Conservation (phyloP, 306 rosid species). For the Citrullus colocynthis region DNA sequence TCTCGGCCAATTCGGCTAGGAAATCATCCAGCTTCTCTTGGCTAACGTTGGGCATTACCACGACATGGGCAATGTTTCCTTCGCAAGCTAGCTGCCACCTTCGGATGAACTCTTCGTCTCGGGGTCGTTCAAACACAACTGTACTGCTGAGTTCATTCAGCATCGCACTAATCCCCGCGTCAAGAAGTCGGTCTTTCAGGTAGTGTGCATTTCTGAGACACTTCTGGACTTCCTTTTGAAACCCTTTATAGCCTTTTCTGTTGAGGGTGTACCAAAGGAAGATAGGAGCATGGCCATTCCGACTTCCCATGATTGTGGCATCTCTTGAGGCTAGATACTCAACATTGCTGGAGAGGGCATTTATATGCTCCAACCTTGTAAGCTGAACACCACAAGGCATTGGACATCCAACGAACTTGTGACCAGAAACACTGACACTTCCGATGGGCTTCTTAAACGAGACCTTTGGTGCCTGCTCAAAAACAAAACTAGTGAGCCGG, state of each 20-base stretch:
- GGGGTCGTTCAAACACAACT: conserved; percentile 53
- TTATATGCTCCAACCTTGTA: conserved; percentile 42
- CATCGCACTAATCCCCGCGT: conserved; percentile 49
- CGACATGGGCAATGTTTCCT: conserved; percentile 52
- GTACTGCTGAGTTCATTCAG: conserved; percentile 49
- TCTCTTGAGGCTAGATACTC: conserved; percentile 64
- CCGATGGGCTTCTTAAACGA: conserved; percentile 41
- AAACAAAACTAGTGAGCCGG: conserved; percentile 1
- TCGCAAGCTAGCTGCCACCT: conserved; percentile 56
- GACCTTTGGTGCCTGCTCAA: conserved; percentile 46
- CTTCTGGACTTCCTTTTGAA: conserved; percentile 51
- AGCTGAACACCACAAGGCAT: conserved; percentile 44
- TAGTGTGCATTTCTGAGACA: conserved; percentile 55
- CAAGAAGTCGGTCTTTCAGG: conserved; percentile 26
- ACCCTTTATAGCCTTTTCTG: conserved; percentile 43
- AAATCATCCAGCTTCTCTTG: conserved; percentile 38
- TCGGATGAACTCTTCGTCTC: conserved; percentile 33
- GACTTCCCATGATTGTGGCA: conserved; percentile 66
- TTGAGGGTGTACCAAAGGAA: conserved; percentile 60
- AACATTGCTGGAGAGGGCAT: conserved; percentile 39
- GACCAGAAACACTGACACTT: conserved; percentile 43
- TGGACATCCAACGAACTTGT: conserved; percentile 54
- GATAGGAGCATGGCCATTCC: conserved; percentile 58
- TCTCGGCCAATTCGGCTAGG: conserved; percentile 23
- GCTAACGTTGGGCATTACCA: conserved; percentile 46